Conservation (phyloP, 805 yeast genomes). For the Wickerhamomyces pijperi region DNA sequence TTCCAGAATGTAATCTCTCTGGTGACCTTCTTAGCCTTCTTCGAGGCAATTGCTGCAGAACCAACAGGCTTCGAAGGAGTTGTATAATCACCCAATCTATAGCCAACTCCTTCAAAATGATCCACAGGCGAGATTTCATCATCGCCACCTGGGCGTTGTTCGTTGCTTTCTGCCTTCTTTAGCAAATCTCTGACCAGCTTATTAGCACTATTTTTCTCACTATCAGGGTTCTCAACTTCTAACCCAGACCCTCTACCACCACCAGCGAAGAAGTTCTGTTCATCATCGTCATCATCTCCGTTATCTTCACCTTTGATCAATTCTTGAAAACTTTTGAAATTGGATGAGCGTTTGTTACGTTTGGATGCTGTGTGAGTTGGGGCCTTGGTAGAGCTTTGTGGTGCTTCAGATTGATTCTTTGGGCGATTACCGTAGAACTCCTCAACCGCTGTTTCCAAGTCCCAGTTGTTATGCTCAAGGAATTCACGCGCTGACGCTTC, state of each 20-base stretch:
- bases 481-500: conserved; percentile 11
- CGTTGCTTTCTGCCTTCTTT: conserved; percentile 54
- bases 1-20: conserved; percentile 92
- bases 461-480: conserved; percentile 19
- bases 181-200: conserved; percentile 43
- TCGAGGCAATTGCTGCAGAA: conserved; percentile 22
- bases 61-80: conserved; percentile 24
- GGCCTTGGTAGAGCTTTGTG: conserved; percentile 4
- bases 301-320: conserved; percentile 26
- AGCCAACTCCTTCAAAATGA: conserved; percentile 27
- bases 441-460: conserved; percentile 20
- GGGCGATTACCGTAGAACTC: conserved; percentile 20
- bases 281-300: conserved; percentile 41
- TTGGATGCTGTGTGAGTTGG: conserved; percentile 2
- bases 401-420: conserved; percentile 1
- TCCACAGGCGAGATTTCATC: conserved; percentile 18
- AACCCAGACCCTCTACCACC: conserved; percentile 66
- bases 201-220: conserved; percentile 18
- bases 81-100: conserved; percentile 26
- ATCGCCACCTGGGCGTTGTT: conserved; percentile 19
- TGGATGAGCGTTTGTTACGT: conserved; percentile 4
- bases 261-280: conserved; percentile 54
- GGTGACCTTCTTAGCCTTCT: conserved; percentile 38
- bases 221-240: conserved; percentile 63
- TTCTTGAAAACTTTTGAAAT: conserved; percentile 29